A percentile compares a stretch with the other conserved stretches of the same genome.
phyloP scores from a whole-genome alignment of 2,329 filamentous ascomycete species.

The Ophiocordyceps camponoti-leonardi region DNA sequence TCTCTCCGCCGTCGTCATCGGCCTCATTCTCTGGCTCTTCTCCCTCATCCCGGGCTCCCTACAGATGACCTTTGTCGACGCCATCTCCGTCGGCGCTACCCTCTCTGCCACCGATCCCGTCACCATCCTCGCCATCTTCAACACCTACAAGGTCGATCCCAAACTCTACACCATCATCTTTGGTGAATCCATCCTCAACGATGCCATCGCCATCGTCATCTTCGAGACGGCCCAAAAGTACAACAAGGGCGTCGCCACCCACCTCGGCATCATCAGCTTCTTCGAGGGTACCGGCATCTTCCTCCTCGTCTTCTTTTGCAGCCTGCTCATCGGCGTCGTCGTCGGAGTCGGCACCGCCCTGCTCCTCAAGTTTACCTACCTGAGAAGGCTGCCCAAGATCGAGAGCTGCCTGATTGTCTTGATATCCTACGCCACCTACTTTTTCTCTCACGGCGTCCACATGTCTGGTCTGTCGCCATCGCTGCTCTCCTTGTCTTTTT shows the following conservation, averaged over 20 bases:
- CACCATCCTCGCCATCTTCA: slow-evolving; percentile 96
- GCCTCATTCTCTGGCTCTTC: slow-evolving; percentile 75
- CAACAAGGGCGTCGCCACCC: slow-evolving; percentile 53
- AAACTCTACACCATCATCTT: slow-evolving; percentile 99
- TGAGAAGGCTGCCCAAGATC: slow-evolving; percentile 84
- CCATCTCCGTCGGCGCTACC: slow-evolving; percentile 90
- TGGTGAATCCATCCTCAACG: slow-evolving; percentile 93
- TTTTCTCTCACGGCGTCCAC: slow-evolving; percentile 88
- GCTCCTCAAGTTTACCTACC: slow-evolving; percentile 84
- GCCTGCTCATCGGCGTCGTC: slow-evolving; percentile 70
- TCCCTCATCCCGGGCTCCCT: slow-evolving; percentile 71
- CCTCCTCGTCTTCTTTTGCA: slow-evolving; percentile 90
- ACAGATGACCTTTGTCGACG: slow-evolving; percentile 81
- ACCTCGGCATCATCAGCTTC: slow-evolving; percentile 62
- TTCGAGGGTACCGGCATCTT: slow-evolving; percentile 90
- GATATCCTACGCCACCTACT: slow-evolving; percentile 92
- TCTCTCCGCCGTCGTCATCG: slow-evolving; percentile 89
- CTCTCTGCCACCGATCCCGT: slow-evolving; percentile 94
- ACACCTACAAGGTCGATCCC: slow-evolving; percentile 96
- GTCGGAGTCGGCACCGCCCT: slow-evolving; percentile 80
- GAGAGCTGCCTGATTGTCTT: slow-evolving; percentile 90
- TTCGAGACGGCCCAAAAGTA: slow-evolving; percentile 97
- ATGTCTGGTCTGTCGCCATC: slow-evolving; percentile 60
- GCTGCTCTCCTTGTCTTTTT: background rate
- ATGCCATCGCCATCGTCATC: slow-evolving; percentile 94